phyloP scores from a whole-genome alignment of 306 rosid genomes.

The Vigna mungo region DNA sequence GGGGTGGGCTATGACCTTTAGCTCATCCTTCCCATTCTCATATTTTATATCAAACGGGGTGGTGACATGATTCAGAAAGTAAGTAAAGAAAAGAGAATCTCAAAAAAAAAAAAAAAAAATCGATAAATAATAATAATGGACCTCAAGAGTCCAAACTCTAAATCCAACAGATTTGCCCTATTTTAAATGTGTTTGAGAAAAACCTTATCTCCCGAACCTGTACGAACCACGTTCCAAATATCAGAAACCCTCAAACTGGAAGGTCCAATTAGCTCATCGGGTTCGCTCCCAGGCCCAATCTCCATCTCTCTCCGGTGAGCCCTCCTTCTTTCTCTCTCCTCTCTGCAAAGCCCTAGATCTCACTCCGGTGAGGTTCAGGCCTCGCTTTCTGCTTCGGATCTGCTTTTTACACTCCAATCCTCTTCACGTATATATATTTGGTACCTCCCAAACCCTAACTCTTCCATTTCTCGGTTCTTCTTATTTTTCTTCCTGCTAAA shows the following conservation, averaged over 20 bases:
- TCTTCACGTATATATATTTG: slow-evolving; percentile 7
- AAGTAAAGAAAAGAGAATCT: not conserved
- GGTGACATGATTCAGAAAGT: not conserved
- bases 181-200: slow-evolving; percentile 33
- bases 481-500: not conserved
- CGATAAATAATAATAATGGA: slow-evolving; percentile 59
- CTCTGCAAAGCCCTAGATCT: slow-evolving; percentile 82
- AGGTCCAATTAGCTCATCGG: slow-evolving; percentile 94
- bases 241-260: slow-evolving; percentile 40
- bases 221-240: slow-evolving; percentile 23
- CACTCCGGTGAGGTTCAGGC: slow-evolving; percentile 49
- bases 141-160: slow-evolving; percentile 59
- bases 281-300: slow-evolving; percentile 87
- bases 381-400: slow-evolving; percentile 58
- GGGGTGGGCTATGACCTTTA: slow-evolving; percentile 37
- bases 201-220: slow-evolving; percentile 52
- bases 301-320: slow-evolving; percentile 48
- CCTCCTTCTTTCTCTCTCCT: slow-evolving; percentile 45
- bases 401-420: slow-evolving; percentile 4
- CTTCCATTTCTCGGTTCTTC: not conserved
- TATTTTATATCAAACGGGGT: not conserved
- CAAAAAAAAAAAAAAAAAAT: not conserved
- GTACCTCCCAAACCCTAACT: slow-evolving; percentile 47
- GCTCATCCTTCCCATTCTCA: not conserved
- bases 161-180: slow-evolving; percentile 42